Conservation (phyloP, 345 rosid species). For the Microcos paniculata region DNA sequence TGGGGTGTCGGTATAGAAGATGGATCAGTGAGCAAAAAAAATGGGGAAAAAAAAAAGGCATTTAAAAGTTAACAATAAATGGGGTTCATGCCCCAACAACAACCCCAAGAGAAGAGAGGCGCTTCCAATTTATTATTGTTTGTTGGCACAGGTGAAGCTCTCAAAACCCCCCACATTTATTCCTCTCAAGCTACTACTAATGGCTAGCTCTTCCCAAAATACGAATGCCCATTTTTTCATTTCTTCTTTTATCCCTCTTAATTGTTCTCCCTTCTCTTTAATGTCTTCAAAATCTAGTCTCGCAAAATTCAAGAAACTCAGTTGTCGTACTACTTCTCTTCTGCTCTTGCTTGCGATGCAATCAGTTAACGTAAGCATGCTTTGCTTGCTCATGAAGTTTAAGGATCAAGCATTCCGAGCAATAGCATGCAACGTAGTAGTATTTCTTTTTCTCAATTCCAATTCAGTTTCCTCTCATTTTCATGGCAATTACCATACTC, state of each 20-base stretch:
- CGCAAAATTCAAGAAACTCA: not conserved
- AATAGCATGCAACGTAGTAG: too few species aligned
- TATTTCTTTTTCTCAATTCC: too few species aligned
- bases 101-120: not conserved
- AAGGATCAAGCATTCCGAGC: too few species aligned
- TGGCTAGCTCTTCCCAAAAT: not conserved
- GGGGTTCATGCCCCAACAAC: conserved; percentile 8
- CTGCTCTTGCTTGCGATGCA: too few species aligned
- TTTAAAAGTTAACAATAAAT: not conserved
- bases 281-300: not conserved
- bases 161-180: not conserved
- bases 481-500: too few species aligned
- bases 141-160: not conserved
- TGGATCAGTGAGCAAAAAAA: not conserved
- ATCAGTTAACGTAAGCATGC: too few species aligned
- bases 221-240: not conserved
- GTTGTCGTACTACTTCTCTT: not conserved
- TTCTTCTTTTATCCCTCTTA: not conserved
- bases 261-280: too few species aligned
- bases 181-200: too few species aligned
- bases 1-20: not conserved
- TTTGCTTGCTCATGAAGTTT: too few species aligned
- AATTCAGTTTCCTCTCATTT: too few species aligned
- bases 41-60: not conserved
- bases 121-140: conserved; percentile 7